These are phyloP conservation scores for Carex arenaria DNA, from an alignment of 202 grass and related monocot genomes.

Conservation along the genomic window DNA sequence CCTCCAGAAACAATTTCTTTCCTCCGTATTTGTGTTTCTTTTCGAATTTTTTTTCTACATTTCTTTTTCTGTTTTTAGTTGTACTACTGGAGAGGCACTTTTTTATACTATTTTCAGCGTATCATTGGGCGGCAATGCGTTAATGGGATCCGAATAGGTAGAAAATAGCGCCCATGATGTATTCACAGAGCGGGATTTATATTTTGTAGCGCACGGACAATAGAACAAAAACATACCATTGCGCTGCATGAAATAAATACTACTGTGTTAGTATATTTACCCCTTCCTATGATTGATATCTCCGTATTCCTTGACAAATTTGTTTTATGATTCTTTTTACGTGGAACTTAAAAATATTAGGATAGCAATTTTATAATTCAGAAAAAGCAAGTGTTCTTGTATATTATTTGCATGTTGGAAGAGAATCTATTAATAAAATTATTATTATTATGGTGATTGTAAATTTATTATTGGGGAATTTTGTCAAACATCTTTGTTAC, in stretches of 20 bases:
- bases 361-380: no score
- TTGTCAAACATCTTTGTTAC: no score
- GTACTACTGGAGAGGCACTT: not conserved
- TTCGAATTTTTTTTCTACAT: not conserved
- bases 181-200: no score
- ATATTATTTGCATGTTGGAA: not conserved
- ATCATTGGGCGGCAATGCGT: not conserved
- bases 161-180: not conserved
- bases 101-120: not conserved
- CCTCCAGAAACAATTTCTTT: slow-evolving; percentile 60
- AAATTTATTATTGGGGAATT: no score
- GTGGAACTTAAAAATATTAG: no score
- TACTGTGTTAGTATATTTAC: no score
- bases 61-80: slow-evolving; percentile 13
- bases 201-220: no score
- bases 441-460: not conserved
- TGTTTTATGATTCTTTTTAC: not conserved
- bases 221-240: no score
- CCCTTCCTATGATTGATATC: not conserved
- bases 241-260: no score
- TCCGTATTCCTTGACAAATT: not conserved
- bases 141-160: not conserved
- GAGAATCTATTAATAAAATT: not conserved
- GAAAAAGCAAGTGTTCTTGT: not conserved
- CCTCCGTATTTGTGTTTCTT: slow-evolving; percentile 23